Base-by-base conservation (phyloP, 257 asterid species). In the Petunia secreta region DNA sequence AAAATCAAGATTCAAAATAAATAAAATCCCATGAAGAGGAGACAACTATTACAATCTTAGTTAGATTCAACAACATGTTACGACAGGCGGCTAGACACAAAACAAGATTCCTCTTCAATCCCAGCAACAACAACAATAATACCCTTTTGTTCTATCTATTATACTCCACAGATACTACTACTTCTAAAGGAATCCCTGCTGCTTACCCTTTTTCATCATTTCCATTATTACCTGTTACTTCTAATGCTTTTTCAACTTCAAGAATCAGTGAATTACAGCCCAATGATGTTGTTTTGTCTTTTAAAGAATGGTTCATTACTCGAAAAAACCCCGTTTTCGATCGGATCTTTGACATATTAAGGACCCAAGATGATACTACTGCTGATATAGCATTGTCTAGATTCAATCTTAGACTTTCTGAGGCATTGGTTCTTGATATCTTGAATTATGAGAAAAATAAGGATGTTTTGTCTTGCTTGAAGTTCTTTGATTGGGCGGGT, bases 401-500 rank as follows among this genome's bases (percentile, higher is more conserved):
- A 15, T 64, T 95, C 81, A 87, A 91, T 71, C 87, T 95, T 55
- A 58, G 81, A 16, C 86, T 94, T 9, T 64, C 91, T 11, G 92
- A 93, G 48, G 5, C 76, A 1, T 52, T 95, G 16, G 88, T 95
- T 74, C 89, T 92, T 3, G 90, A 90, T 11, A 88, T 93, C 1
- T 75, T 95, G 82, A 86, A 68, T 11, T 90, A 93, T 53, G 89
- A 86, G 78, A 85, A 81, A 46, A 65, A 80, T 4, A 84, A 85
- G 3, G 96, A 95, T 59, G 88, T 89, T 9, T 91, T 91, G 40
- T 86, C 92, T 13, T 92, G 97, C 83, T 82, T 92, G 81, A 93
- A 89, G 73, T 94, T 95, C 88, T 93, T 95, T 84, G 97, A 93
- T 81, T 95, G 99, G 99, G 93, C 91, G n/a, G 98, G 97, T 9